Evolutionary conservation across 768 basidiomycete species (phyloP), one percentile per base, ranked within the genome.

Genomic region (Tylopilus rubrobrunneus): DNA sequence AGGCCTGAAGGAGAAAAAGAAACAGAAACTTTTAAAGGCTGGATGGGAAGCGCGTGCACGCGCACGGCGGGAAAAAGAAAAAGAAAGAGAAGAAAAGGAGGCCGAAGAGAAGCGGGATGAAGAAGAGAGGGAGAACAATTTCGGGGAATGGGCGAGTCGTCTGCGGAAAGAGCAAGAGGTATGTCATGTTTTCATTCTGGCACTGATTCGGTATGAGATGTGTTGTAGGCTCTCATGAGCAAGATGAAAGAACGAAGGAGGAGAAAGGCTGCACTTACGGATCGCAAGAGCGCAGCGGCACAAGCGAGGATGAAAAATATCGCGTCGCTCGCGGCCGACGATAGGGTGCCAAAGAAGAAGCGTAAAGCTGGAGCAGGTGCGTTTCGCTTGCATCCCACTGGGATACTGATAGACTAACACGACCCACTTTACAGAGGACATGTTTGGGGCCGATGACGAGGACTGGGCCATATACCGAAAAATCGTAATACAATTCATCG

Each of bases 401-500:
- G 23, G 40, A 9, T 27, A 48, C 21, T 12, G 23, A 12, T 19
- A 23, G 48, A 40, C 28, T 57, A 27, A 62, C 57, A 12, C 51
- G 37, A n/a, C 31, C 17, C 7, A 11, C 21, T 42, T 34, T 12
- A 37, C 49, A 88, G 95, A 98, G 75, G 95, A 98, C 61, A 85
- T 77, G 73, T 99, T 98, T 65, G 94, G 96, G 4, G 86, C 85
- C 17, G 87, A 96, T 59, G 95, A 98, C 65, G 93, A 89, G 7
- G 96, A 98, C 66, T 98, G 96, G 95, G 87, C 87, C 0, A 93
- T 98, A 54, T 98, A 98, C 67, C 90, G 96, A 59, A 94, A 98
- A 72, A 94, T 99, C 55, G 95, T 95, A 66, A 64, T 23, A 27
- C 58, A 82, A 69, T 10, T 4, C 7, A 28, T 29, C 31, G 1